Percentiles rank a stretch among this genome's conserved stretches.
phyloP scores from a whole-genome alignment of 257 asterid genomes.

The Echium plantagineum region DNA sequence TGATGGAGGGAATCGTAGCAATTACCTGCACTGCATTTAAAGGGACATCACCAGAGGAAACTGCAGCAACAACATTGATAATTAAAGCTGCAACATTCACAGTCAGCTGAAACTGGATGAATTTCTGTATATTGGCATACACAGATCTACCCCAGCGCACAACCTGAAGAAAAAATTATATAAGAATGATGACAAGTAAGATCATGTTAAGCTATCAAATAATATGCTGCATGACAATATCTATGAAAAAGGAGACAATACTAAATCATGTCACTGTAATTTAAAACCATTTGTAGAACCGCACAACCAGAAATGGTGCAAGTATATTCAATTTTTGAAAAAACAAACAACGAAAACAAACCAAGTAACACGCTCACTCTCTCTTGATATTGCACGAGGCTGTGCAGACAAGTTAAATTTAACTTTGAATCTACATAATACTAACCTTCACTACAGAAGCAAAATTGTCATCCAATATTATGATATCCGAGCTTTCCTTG shows the following conservation, averaged over 20 bases:
- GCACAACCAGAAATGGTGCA: neutral
- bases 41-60: conserved; percentile 89
- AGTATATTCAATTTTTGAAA: too few relatives aligned
- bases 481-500: conserved; percentile 95
- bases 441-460: conserved; percentile 96
- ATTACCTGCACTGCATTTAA: conserved; percentile 90
- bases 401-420: neutral
- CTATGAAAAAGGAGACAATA: neutral
- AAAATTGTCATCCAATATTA: conserved; percentile 87
- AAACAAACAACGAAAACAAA: neutral
- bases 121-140: conserved; percentile 91
- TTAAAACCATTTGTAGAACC: neutral
- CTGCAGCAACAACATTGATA: conserved; percentile 88
- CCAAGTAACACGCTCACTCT: neutral
- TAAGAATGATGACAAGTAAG: neutral
- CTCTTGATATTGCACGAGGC: too few relatives aligned
- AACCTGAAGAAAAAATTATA: conserved; percentile 36
- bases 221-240: neutral
- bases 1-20: too few relatives aligned
- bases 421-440: neutral
- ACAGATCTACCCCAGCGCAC: conserved; percentile 99
- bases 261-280: neutral
- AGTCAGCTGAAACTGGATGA: conserved; percentile 92
- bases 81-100: conserved; percentile 89
- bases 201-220: neutral